Conservation (phyloP, 257 asterid species). For the Solanum sejunctum region DNA sequence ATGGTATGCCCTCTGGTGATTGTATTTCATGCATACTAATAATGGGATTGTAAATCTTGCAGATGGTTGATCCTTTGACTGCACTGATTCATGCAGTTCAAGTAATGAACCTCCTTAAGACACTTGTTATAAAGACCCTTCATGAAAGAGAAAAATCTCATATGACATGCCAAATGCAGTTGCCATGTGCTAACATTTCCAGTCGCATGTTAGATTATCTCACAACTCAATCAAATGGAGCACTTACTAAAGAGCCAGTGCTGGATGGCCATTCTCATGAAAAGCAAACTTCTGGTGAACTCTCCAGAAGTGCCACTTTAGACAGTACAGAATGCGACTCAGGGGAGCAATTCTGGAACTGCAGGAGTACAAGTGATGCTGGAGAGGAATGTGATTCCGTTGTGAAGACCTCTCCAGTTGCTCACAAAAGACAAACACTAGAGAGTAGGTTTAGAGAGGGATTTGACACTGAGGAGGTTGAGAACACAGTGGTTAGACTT, state of each 20-base stretch:
- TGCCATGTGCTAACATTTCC: constrained; percentile 13
- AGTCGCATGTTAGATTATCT: not conserved
- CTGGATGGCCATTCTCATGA: not conserved
- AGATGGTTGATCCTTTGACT: constrained; percentile 87
- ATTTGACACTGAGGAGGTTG: constrained; percentile 30
- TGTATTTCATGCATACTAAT: not conserved
- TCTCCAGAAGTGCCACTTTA: constrained; percentile 11
- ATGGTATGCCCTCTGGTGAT: not conserved
- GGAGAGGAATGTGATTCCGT: constrained; percentile 14
- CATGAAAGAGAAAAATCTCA: constrained; percentile 32
- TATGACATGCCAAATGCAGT: not conserved
- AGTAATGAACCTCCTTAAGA: constrained; percentile 80
- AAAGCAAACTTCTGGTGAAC: constrained; percentile 1
- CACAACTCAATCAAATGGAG: constrained; percentile 2
- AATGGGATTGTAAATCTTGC: constrained; percentile 1
- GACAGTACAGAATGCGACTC: constrained; percentile 17
- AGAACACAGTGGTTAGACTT: constrained; percentile 34
- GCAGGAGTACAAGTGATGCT: constrained; percentile 16
- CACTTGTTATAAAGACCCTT: constrained; percentile 42
- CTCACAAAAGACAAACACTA: constrained; percentile 25
- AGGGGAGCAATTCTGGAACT: constrained; percentile 10
- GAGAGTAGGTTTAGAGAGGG: constrained; percentile 33
- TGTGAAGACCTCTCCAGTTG: constrained; percentile 5
- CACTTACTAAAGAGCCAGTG: not conserved
- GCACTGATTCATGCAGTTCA: constrained; percentile 91